phyloP scores from a whole-genome alignment of 1,139 yeast genomes.

The Yamadazyma aaseri region DNA sequence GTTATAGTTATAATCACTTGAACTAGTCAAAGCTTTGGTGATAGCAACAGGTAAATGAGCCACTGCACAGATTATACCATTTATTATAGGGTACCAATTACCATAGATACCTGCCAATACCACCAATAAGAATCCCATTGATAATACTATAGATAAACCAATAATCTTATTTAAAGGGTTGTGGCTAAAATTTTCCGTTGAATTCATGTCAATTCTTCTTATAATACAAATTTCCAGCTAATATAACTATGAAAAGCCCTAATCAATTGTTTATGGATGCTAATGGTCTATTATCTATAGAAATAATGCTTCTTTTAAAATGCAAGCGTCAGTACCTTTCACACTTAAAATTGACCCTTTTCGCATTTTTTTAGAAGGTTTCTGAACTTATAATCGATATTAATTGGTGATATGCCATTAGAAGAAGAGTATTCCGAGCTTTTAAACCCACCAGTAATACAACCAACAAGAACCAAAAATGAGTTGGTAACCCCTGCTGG shows the following conservation, averaged over 20 bases:
- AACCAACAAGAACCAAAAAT: slow-evolving; percentile 13
- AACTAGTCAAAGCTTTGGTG: slow-evolving; percentile 28
- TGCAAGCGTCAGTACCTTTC: too few relatives aligned
- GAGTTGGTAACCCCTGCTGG: slow-evolving; percentile 22
- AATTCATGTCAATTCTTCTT: slow-evolving; percentile 4
- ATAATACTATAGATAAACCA: slow-evolving; percentile 67
- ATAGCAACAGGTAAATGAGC: slow-evolving; percentile 70
- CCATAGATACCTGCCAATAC: slow-evolving; percentile 76
- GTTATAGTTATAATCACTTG: slow-evolving; percentile 45
- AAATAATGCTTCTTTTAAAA: too few relatives aligned
- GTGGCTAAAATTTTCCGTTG: slow-evolving; percentile 20
- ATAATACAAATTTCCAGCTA: not conserved
- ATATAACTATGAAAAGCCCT: too few relatives aligned
- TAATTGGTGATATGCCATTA: slow-evolving; percentile 1
- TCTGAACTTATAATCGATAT: too few relatives aligned
- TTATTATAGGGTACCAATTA: slow-evolving; percentile 74
- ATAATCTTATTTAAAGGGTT: slow-evolving; percentile 76
- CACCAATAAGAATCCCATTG: slow-evolving; percentile 74
- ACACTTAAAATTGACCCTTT: slow-evolving; percentile 1
- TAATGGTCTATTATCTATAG: too few relatives aligned
- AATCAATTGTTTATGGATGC: too few relatives aligned
- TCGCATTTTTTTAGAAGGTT: slow-evolving; percentile 1
- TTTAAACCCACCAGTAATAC: slow-evolving; percentile 15
- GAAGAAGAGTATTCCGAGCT: slow-evolving; percentile 17
- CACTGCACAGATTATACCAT: slow-evolving; percentile 50